Percentiles rank a stretch among this genome's conserved stretches.
Conservation (phyloP, 2,329 filamentous ascomycete species). For the Dothistroma pini region DNA sequence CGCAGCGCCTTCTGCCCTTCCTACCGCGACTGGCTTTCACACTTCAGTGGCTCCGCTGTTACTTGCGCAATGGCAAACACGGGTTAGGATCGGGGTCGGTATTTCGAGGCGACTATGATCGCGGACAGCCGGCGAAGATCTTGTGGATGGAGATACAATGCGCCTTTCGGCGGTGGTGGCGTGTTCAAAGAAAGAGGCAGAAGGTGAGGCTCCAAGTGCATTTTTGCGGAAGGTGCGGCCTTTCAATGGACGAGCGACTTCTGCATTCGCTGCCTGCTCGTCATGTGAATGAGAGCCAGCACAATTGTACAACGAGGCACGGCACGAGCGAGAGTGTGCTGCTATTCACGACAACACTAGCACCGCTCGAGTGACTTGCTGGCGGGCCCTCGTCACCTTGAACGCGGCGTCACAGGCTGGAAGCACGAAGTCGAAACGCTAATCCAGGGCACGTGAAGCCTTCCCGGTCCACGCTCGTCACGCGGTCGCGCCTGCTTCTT, state of each 20-base stretch:
- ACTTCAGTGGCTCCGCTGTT: background rate
- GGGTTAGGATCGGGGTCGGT: background rate
- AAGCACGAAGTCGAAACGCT: constrained; percentile 1
- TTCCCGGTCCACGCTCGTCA: background rate
- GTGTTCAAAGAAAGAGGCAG: constrained; percentile 10
- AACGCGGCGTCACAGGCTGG: background rate
- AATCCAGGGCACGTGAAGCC: background rate
- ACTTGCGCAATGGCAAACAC: background rate
- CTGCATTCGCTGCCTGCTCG: background rate
- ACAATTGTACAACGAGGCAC: constrained; percentile 2
- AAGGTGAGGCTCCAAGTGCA: constrained; percentile 11
- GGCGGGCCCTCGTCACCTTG: background rate
- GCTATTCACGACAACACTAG: background rate
- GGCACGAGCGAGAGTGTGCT: background rate
- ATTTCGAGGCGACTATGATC: background rate
- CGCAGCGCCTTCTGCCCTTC: constrained; percentile 5
- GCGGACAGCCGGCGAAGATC: background rate
- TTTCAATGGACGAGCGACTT: constrained; percentile 4
- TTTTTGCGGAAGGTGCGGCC: constrained; percentile 13
- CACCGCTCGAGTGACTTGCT: background rate
- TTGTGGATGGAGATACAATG: constrained; percentile 2
- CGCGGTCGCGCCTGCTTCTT: background rate
- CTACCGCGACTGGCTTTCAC: background rate
- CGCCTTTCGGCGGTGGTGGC: background rate
- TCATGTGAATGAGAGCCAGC: constrained; percentile 4